These are phyloP conservation scores for Syzygium syzygioides DNA, from an alignment of 441 rosid genomes.

Conservation along the genomic window DNA sequence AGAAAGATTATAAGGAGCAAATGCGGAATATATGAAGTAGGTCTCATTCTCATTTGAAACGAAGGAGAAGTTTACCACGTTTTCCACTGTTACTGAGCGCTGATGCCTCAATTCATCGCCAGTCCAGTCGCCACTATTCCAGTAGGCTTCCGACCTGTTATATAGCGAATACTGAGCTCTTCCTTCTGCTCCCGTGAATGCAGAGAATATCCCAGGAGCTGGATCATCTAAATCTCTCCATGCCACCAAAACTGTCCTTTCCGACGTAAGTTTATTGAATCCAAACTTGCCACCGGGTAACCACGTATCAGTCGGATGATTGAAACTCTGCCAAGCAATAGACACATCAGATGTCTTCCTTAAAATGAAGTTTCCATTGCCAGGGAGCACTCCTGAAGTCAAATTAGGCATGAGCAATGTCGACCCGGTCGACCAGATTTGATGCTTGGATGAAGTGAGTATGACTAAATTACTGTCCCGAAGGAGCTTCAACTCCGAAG, in stretches of 20 bases:
- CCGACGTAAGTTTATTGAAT: no score
- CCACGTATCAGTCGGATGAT: slow-evolving; percentile 14
- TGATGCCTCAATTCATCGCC: slow-evolving; percentile 1
- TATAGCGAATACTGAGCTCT: not conserved
- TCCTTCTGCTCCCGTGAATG: not conserved
- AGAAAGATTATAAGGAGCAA: not conserved
- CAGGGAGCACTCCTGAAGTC: no score
- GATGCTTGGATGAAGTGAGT: no score
- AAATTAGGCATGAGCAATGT: no score
- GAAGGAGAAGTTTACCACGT: not conserved
- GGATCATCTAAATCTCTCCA: slow-evolving; percentile 18
- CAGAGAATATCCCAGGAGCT: slow-evolving; percentile 11
- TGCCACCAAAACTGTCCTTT: not conserved
- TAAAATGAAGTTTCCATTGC: no score
- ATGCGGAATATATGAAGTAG: slow-evolving; percentile 5
- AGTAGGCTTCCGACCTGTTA: slow-evolving; percentile 1
- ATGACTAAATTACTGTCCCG: no score
- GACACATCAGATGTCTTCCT: no score
- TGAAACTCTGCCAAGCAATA: slow-evolving; percentile 3
- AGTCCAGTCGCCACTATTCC: slow-evolving; percentile 11
- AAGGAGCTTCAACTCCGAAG: no score
- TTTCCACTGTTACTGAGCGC: not conserved
- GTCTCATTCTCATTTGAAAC: slow-evolving; percentile 13
- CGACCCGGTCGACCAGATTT: no score
- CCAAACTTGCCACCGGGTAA: slow-evolving; percentile 7